These are phyloP conservation scores for Candida boidinii DNA, from an alignment of 805 yeast species.

Conservation along the genomic window DNA sequence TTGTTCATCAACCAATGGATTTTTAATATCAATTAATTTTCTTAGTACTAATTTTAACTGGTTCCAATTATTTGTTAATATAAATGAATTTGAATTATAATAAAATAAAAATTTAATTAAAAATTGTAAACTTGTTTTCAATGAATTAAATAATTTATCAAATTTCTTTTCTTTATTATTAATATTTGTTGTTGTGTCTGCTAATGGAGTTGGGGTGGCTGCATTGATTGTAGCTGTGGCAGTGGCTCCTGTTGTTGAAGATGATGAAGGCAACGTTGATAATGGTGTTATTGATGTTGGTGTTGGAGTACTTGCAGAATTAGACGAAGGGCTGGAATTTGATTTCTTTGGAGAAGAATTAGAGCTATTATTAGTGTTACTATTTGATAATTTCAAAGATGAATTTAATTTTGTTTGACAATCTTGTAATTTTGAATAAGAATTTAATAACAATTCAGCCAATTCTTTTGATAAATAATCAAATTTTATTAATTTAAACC, in stretches of 20 bases:
- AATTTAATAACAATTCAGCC: slow-evolving; percentile 45
- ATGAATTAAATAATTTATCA: slow-evolving; percentile 10
- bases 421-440: slow-evolving; percentile 13
- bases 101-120: slow-evolving; percentile 35
- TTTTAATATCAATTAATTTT: slow-evolving; percentile 26
- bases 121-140: slow-evolving; percentile 19
- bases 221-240: too few species aligned
- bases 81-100: slow-evolving; percentile 48
- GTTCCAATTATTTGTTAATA: slow-evolving; percentile 58
- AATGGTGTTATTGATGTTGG: too few species aligned
- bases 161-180: slow-evolving; percentile 3
- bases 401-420: slow-evolving; percentile 7
- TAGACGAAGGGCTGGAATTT: too few species aligned
- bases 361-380: too few species aligned
- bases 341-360: too few species aligned
- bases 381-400: slow-evolving; percentile 1
- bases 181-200: slow-evolving; percentile 1
- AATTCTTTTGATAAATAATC: slow-evolving; percentile 59
- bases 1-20: slow-evolving; percentile 32
- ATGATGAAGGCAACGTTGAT: too few species aligned
- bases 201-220: too few species aligned
- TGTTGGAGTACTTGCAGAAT: too few species aligned
- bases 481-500: slow-evolving; percentile 53
- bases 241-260: too few species aligned
- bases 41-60: slow-evolving; percentile 39